Base-by-base conservation (phyloP, 2,329 filamentous ascomycete species). In the Apiospora arundinis region DNA sequence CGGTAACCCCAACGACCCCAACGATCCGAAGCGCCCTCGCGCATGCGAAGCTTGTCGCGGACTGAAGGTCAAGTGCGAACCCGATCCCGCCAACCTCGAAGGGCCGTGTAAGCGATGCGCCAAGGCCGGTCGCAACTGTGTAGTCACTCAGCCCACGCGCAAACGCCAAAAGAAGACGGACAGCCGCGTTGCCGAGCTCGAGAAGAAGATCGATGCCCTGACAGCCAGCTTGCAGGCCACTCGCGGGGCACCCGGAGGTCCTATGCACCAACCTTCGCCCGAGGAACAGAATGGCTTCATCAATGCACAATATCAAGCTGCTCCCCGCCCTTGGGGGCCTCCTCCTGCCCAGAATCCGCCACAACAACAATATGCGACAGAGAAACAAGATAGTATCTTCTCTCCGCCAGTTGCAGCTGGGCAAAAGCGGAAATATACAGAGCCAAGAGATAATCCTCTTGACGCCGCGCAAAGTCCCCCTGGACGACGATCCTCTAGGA, bases 141-240 rank as follows among this genome's bases (percentile, higher is more conserved):
- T 95, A 52, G 91, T 95, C 73, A 97, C 94, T 0, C 89, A 91
- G 74, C 93, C 88, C 18, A 89, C 86, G 42, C 81, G 94, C 52
- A 97, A 97, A 83, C 88, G 95, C 63, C 93, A 95, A 84, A 97
- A 95, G 85, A 97, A 97, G 86, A 95, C 93, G 70, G 95, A 97
- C 80, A 95, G 91, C 75, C 88, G 94, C 69, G 95, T 98, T 16
- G 92, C 94, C 11, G 95, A 97, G 84, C 86, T 98, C 69, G 95
- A 97, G 85, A 94, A 92, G 85, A 97, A 97, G 84, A 95, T 97
- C 74, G 94, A 97, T 84, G 93, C 92, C 11, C 81, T 97, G 79
- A 97, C 93, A 9, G 93, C 94, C 8, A 94, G 91, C 46, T 80
- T 97, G 74, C 91, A 94, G 65, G 90, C 92, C 2, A 82, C 79